Percentiles rank a stretch among this genome's conserved stretches.
These are phyloP conservation scores for Chytridium lagenaria DNA, from an alignment of 371 early-diverging fungal species.

Conservation along the genomic window DNA sequence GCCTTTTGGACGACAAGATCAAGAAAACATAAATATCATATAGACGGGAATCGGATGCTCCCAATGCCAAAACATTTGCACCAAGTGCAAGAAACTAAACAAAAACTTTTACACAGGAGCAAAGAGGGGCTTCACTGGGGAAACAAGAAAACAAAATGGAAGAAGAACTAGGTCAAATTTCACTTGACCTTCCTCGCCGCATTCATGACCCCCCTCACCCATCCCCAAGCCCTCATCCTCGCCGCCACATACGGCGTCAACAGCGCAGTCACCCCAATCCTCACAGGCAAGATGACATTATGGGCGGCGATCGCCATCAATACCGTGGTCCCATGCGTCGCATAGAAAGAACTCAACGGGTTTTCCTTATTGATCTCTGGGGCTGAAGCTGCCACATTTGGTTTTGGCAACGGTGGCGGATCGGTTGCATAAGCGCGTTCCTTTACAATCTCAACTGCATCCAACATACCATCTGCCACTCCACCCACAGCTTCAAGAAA, in stretches of 20 bases:
- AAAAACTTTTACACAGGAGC: no score
- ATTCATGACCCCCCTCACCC: slow-evolving; percentile 15
- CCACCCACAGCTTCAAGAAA: slow-evolving; percentile 1
- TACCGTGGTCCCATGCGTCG: slow-evolving; percentile 23
- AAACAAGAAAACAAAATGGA: no score
- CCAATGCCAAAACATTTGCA: no score
- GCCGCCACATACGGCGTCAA: slow-evolving; percentile 31
- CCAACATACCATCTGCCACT: slow-evolving; percentile 12
- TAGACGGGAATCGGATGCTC: no score
- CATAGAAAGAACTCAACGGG: slow-evolving; percentile 6
- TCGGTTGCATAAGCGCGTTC: no score
- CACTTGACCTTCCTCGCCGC: neutral
- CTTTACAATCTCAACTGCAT: neutral
- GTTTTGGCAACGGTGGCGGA: neutral
- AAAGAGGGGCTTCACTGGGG: no score
- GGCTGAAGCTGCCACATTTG: no score
- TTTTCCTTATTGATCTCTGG: no score
- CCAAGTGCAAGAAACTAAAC: no score
- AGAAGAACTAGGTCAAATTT: neutral
- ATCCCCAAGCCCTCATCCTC: slow-evolving; percentile 11
- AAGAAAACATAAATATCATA: no score
- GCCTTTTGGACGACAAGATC: no score
- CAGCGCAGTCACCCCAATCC: slow-evolving; percentile 30
- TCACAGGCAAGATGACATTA: slow-evolving; percentile 31
- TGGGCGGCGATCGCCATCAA: slow-evolving; percentile 27